Conservation (phyloP, 2,329 filamentous ascomycete genomes). For the Coniochaeta sp. region DNA sequence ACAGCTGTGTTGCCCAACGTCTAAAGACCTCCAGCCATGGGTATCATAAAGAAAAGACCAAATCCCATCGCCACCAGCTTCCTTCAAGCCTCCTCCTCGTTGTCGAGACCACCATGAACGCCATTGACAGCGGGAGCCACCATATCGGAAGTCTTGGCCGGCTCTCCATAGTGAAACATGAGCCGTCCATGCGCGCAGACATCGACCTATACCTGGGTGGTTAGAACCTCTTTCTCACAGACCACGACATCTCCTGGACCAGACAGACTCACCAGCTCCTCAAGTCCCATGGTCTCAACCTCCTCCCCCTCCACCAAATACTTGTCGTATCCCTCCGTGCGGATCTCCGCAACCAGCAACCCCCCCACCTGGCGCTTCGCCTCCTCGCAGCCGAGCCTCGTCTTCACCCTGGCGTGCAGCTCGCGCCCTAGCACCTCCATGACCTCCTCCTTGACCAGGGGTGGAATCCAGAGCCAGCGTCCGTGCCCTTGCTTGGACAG, state of each 20-base stretch:
- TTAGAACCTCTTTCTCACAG: neutral
- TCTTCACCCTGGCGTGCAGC: neutral
- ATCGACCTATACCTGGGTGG: conserved; percentile 4
- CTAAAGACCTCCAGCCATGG: no score
- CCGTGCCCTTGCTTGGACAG: neutral
- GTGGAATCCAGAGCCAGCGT: neutral
- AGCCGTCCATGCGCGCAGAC: neutral
- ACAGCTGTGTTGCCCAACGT: no score
- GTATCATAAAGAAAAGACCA: no score
- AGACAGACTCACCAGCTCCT: conserved; percentile 15
- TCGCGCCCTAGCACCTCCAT: neutral
- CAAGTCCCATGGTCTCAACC: conserved; percentile 2
- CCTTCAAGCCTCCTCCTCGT: neutral
- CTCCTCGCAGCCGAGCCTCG: neutral
- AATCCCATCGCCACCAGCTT: neutral
- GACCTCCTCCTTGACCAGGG: conserved; percentile 4
- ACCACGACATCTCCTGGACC: neutral
- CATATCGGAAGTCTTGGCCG: neutral
- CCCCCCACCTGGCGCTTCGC: conserved; percentile 2
- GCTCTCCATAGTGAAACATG: neutral
- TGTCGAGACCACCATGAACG: neutral
- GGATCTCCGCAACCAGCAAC: conserved; percentile 12
- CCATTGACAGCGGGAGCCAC: neutral
- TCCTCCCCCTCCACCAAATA: conserved; percentile 6
- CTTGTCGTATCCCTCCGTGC: neutral